Evolutionary conservation across 441 rosid genomes (phyloP).

Genomic region (Corymbia citriodora): DNA sequence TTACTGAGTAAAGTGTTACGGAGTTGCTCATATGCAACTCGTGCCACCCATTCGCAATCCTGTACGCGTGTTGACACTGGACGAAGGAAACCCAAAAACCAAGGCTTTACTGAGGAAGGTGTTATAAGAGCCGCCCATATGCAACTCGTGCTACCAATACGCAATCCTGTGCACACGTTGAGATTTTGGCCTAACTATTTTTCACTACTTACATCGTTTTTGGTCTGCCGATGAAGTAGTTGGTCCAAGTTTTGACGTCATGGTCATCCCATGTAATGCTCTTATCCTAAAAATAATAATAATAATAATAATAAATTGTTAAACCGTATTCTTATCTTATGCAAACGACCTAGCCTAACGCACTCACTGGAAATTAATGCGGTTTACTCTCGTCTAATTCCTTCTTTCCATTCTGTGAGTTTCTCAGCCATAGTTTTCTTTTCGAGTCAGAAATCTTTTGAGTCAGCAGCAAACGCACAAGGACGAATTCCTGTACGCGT

Average conservation of each 20-base stretch:
- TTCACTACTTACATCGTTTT: background rate
- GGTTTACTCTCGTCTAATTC: background rate
- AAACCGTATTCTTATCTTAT: background rate
- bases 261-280: background rate
- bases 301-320: too few species aligned
- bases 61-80: background rate
- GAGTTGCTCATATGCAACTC: background rate
- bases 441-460: background rate
- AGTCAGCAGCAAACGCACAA: background rate
- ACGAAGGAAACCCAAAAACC: background rate
- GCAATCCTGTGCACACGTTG: background rate
- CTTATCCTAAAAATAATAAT: too few species aligned
- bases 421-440: background rate
- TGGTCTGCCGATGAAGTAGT: background rate
- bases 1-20: background rate
- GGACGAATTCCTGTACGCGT: background rate
- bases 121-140: background rate
- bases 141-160: background rate
- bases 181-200: background rate
- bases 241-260: background rate
- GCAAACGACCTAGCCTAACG: background rate
- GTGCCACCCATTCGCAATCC: background rate
- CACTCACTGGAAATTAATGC: background rate
- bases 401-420: background rate
- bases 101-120: background rate